Evolutionary conservation across 169 alveolate genomes (phyloP), one percentile per base, ranked within the genome.

Genomic region (Cystoisospora suis): DNA sequence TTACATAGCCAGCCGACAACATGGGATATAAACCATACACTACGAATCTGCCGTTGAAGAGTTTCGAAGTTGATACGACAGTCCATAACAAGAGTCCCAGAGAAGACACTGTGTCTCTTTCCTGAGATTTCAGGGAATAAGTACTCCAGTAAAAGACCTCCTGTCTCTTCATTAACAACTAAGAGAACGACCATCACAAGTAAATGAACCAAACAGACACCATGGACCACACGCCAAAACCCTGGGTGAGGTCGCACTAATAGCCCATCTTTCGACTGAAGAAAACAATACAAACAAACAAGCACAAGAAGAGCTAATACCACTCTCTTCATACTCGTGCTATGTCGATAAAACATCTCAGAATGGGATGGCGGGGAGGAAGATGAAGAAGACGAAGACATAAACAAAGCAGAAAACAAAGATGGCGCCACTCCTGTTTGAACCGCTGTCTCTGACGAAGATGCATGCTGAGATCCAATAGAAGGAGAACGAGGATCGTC

Each of bases 241-340:
- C 92, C 94, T 0, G 94, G 94, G 36, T 92, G 94, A 12, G 94
- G 94, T 20, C 93, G 89, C 7, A 92, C 93, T 12, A 92, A 69
- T 65, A 88, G 42, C 32, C 94, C 91, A 40, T 92, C 94, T 45
- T 87, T 75, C 45, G 91, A 65, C 75, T 92, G 93, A 17, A 92
- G 81, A n/a, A 92, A 88, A 23, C 91, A 79, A 86, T 92, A 92
- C 34, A 79, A 32, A 40, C 49, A 27, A 9, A 90, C 47, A 3
- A 69, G 61, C n/a, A 83, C 83, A 15, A 87, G 86, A 56, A 90
- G 83, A 90, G 36, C 72, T 34, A 34, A 40, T 56, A 2, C 65
- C 75, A 56, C 91, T 34, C 58, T 53, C 58, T 59, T 46, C 46
- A 40, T 42, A 56, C 86, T 47, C 87, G 27, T 49, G 86, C 79